phyloP scores from a whole-genome alignment of 1,284 basidiomycete genomes.

The Leccinum pachyderme region DNA sequence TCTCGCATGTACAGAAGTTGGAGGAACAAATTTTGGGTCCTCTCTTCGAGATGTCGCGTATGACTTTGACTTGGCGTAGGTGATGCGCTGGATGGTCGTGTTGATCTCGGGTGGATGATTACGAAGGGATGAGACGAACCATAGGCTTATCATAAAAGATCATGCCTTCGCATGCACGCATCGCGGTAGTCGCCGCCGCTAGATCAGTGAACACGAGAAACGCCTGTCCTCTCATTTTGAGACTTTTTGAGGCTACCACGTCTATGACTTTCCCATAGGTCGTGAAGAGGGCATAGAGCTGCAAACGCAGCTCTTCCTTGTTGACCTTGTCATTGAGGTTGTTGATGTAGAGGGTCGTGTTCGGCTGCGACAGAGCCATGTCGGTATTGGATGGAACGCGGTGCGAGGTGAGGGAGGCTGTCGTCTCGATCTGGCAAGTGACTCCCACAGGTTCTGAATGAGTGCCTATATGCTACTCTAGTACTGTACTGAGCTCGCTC shows the following conservation, averaged over 20 bases:
- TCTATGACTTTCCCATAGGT: conserved; percentile 94
- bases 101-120: conserved; percentile 11
- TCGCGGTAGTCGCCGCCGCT: conserved; percentile 83
- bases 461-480: conserved; percentile 6
- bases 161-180: conserved; percentile 89
- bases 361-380: conserved; percentile 67
- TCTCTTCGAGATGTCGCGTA: conserved; percentile 74
- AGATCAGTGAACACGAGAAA: conserved; percentile 95
- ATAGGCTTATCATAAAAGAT: conserved; percentile 90
- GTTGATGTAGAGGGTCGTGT: conserved; percentile 89
- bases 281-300: conserved; percentile 89
- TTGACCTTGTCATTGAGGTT: conserved; percentile 94
- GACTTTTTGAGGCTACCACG: conserved; percentile 87
- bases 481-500: background rate
- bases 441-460: conserved; percentile 37
- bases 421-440: conserved; percentile 20
- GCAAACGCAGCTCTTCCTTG: conserved; percentile 84
- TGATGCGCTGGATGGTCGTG: conserved; percentile 61
- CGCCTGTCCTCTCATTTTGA: conserved; percentile 91
- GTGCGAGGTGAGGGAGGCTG: background rate
- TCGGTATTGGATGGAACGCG: background rate
- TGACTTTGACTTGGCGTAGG: conserved; percentile 84
- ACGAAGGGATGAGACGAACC: conserved; percentile 47
- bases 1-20: conserved; percentile 58
- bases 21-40: conserved; percentile 73